These are phyloP conservation scores for Tieghemostelium lacteum DNA, from an alignment of 78 protist genomes.

Conservation along the genomic window DNA sequence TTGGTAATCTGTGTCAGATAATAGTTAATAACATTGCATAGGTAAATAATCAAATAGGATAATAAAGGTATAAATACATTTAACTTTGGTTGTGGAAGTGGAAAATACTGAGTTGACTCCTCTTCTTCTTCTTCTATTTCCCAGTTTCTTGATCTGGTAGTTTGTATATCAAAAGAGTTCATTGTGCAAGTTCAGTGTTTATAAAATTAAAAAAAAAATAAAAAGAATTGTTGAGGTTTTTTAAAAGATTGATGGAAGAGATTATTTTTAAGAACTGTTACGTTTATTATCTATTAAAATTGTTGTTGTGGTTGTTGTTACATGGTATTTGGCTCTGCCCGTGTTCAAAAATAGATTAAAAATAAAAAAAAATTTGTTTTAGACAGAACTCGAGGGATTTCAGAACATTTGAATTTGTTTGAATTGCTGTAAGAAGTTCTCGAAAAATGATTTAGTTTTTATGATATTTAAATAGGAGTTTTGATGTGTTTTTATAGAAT, in stretches of 20 bases:
- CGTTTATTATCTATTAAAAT: background rate
- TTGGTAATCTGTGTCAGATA: too few species aligned
- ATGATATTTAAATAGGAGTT: too few species aligned
- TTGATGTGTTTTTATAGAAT: too few species aligned
- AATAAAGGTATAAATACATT: constrained; percentile 2
- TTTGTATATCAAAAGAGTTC: constrained; percentile 61
- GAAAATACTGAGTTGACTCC: background rate
- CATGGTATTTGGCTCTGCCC: too few species aligned
- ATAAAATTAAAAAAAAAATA: background rate
- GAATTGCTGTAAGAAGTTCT: too few species aligned
- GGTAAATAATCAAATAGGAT: background rate
- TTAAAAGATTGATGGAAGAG: background rate
- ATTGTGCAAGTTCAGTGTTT: background rate
- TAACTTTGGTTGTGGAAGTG: constrained; percentile 15
- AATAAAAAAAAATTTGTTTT: too few species aligned
- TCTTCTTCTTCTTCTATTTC: constrained; percentile 77
- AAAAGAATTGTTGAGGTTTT: too few species aligned
- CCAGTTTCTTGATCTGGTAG: constrained; percentile 73
- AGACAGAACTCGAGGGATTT: too few species aligned
- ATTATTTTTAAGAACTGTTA: background rate
- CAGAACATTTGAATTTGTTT: too few species aligned
- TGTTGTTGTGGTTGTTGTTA: background rate
- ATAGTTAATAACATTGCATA: too few species aligned
- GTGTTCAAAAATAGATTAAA: background rate
- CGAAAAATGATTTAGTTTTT: too few species aligned